Conservation (phyloP, 345 rosid species). For the Murraya koenigii region DNA sequence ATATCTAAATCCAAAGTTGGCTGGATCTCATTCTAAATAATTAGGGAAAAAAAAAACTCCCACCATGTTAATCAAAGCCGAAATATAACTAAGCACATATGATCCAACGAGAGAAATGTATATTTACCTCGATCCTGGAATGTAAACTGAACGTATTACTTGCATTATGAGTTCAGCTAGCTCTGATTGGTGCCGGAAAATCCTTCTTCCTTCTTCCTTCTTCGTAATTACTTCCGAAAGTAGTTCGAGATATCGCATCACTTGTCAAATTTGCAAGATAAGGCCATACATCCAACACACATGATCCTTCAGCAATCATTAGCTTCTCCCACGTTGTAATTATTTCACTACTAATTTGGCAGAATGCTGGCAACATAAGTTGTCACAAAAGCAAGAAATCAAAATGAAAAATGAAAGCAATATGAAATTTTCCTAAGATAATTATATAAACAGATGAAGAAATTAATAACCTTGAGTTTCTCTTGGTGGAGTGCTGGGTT, state of each 20-base stretch:
- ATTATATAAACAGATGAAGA: background rate
- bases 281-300: conserved; percentile 20
- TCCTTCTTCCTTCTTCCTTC: conserved; percentile 39
- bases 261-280: conserved; percentile 27
- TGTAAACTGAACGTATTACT: conserved; percentile 16
- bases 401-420: background rate
- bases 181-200: conserved; percentile 32
- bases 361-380: conserved; percentile 21
- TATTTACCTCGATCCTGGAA: conserved; percentile 35
- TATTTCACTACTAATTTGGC: conserved; percentile 24
- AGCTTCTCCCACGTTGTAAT: conserved; percentile 29
- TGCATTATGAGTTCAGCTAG: conserved; percentile 15
- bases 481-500: conserved; percentile 51
- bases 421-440: background rate
- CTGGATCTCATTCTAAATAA: too few species aligned
- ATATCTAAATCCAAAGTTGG: too few species aligned
- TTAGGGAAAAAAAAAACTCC: too few species aligned
- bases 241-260: conserved; percentile 44
- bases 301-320: conserved; percentile 16
- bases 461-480: conserved; percentile 45
- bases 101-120: conserved; percentile 17
- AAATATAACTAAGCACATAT: too few species aligned
- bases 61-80: too few species aligned
- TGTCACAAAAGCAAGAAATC: background rate
- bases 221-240: conserved; percentile 40